These are phyloP conservation scores for Glebionis coronaria DNA, from an alignment of 129 eudicot genomes.

Conservation along the genomic window DNA sequence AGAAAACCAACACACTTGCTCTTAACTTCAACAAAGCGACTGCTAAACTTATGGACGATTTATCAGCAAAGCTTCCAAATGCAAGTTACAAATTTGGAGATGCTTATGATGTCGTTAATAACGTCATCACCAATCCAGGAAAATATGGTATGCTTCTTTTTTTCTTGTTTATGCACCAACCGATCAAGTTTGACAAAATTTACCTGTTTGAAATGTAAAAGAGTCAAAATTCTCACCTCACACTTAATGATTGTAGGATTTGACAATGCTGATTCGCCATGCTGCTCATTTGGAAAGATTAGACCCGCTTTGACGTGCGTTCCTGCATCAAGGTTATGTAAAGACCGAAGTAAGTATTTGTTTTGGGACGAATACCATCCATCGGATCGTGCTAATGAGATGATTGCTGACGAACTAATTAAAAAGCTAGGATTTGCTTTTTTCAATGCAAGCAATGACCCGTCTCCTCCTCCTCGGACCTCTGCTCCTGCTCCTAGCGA, in stretches of 20 bases:
- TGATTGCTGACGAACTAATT: conserved; percentile 70
- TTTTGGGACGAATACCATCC: conserved; percentile 99
- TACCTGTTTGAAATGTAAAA: no score
- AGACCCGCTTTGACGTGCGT: conserved; percentile 90
- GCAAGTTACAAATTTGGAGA: conserved; percentile 80
- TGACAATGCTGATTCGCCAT: conserved; percentile 82
- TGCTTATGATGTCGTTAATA: conserved; percentile 90
- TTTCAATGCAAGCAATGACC: conserved; percentile 24
- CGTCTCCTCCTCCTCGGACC: conserved; percentile 52
- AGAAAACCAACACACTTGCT: conserved; percentile 72
- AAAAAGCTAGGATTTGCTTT: conserved; percentile 56
- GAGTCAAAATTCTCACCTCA: no score
- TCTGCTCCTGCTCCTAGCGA: conserved; percentile 52
- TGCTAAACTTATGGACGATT: conserved; percentile 44
- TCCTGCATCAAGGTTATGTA: conserved; percentile 78
- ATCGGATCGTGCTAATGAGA: conserved; percentile 69
- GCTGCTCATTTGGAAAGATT: conserved; percentile 88
- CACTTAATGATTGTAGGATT: conserved; percentile 49
- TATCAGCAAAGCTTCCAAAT: conserved; percentile 60
- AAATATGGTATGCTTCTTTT: conserved; percentile 50
- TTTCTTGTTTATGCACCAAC: not conserved
- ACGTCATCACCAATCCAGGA: conserved; percentile 60
- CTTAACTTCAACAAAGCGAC: conserved; percentile 59
- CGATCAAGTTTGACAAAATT: no score
- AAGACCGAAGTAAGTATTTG: conserved; percentile 85